These are phyloP conservation scores for Trametes coccinea DNA, from an alignment of 768 basidiomycete species.

Conservation along the genomic window DNA sequence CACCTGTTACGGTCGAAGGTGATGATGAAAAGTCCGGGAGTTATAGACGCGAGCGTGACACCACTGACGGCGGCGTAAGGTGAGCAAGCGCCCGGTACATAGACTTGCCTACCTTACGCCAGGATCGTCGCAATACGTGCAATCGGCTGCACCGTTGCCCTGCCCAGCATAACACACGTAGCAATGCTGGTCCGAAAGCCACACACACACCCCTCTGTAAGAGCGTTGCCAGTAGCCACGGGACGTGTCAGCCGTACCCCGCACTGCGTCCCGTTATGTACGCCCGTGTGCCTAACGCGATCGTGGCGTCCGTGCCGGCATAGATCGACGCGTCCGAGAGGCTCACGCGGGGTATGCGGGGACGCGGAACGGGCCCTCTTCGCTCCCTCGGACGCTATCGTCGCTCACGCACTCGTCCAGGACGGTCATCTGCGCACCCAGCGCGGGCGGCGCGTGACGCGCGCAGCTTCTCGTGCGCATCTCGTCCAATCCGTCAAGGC, in stretches of 20 bases:
- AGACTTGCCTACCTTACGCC: not conserved
- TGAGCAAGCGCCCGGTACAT: not conserved
- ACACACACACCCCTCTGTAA: not conserved
- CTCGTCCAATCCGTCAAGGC: not conserved
- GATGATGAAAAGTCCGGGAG: not conserved
- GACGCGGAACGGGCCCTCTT: constrained; percentile 4
- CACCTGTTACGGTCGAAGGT: not conserved
- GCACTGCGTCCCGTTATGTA: constrained; percentile 5
- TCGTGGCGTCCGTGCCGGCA: constrained; percentile 10
- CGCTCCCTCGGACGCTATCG: not conserved
- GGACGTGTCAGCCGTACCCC: not conserved
- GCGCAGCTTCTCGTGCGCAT: not conserved
- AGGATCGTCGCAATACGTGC: not conserved
- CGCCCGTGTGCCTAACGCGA: constrained; percentile 13
- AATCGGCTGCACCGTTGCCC: not conserved
- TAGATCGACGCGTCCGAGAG: constrained; percentile 1
- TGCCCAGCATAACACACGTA: not conserved
- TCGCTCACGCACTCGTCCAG: not conserved
- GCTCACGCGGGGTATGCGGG: not conserved
- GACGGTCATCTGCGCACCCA: not conserved
- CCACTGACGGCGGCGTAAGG: not conserved
- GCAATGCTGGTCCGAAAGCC: too few relatives aligned
- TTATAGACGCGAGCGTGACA: not conserved
- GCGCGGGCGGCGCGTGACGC: not conserved
- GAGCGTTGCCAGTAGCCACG: not conserved